phyloP scores from a whole-genome alignment of 495 filamentous ascomycete genomes.

The Aspergillus mulundensis region DNA sequence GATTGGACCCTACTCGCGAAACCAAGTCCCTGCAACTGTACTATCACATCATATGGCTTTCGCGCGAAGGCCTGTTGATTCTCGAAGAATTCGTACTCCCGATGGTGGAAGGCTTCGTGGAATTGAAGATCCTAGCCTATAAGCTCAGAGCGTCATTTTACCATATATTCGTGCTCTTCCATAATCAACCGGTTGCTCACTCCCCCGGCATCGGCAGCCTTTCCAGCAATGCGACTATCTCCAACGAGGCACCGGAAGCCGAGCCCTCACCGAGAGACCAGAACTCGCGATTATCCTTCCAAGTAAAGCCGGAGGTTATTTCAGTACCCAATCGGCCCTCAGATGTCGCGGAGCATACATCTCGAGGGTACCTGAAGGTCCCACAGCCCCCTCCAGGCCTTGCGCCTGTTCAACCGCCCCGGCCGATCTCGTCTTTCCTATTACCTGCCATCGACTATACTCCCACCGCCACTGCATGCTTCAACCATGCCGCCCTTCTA shows the following conservation, averaged over 20 bases:
- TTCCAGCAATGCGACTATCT: slow-evolving; percentile 18
- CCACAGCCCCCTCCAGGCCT: slow-evolving; percentile 39
- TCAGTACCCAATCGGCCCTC: slow-evolving; percentile 3
- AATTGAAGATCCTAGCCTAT: slow-evolving; percentile 80
- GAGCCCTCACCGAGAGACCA: slow-evolving; percentile 29
- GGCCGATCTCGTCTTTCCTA: slow-evolving; percentile 60
- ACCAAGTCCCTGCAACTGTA: slow-evolving; percentile 78
- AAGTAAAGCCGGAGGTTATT: slow-evolving; percentile 17
- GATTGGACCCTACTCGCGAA: slow-evolving; percentile 70
- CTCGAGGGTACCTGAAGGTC: slow-evolving; percentile 29
- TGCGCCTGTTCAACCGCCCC: slow-evolving; percentile 43
- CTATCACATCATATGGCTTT: slow-evolving; percentile 93
- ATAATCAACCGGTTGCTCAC: slow-evolving; percentile 66
- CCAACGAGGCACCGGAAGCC: slow-evolving; percentile 18
- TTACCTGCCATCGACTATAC: slow-evolving; percentile 79
- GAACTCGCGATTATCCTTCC: slow-evolving; percentile 22
- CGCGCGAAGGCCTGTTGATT: slow-evolving; percentile 83
- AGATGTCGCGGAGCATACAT: background rate
- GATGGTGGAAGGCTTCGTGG: slow-evolving; percentile 63
- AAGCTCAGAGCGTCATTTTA: slow-evolving; percentile 93
- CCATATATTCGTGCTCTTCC: slow-evolving; percentile 94
- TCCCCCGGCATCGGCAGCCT: slow-evolving; percentile 39
- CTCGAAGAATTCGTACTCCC: slow-evolving; percentile 84
- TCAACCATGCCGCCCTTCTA: slow-evolving; percentile 70
- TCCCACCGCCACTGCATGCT: slow-evolving; percentile 72